Conservation (phyloP, 768 basidiomycete species). For the Auriscalpium orientale region DNA sequence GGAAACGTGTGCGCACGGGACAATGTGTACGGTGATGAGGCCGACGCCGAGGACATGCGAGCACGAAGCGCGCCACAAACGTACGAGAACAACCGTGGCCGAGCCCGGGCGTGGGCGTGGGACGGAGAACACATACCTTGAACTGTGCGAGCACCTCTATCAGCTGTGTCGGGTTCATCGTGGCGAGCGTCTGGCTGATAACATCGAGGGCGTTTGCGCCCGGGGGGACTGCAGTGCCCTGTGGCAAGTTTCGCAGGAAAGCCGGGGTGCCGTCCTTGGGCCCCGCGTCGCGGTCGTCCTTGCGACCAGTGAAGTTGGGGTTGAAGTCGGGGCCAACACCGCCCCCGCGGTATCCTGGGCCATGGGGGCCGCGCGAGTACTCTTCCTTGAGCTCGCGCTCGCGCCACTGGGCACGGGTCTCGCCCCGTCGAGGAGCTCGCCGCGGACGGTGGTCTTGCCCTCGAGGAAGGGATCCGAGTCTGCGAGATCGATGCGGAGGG, state of each 20-base stretch:
- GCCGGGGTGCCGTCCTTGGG: constrained; percentile 29
- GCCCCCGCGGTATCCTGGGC: too few species aligned
- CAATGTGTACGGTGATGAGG: too few species aligned
- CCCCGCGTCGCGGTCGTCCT: neutral
- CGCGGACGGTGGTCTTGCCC: constrained; percentile 81
- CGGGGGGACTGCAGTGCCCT: constrained; percentile 65
- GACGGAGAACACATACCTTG: constrained; percentile 75
- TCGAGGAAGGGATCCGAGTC: constrained; percentile 90
- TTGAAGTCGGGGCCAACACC: too few species aligned
- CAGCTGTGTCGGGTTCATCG: constrained; percentile 74
- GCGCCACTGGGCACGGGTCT: constrained; percentile 47
- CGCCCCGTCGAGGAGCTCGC: constrained; percentile 73
- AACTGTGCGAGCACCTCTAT: constrained; percentile 95
- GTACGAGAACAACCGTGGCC: too few species aligned
- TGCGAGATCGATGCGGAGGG: constrained; percentile 88
- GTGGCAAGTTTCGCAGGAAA: constrained; percentile 63
- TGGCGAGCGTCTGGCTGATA: constrained; percentile 81
- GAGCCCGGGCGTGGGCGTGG: too few species aligned
- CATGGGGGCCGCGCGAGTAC: too few species aligned
- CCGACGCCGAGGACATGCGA: too few species aligned
- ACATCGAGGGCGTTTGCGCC: constrained; percentile 70
- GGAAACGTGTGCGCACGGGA: too few species aligned
- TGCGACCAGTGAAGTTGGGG: too few species aligned
- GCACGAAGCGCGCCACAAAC: too few species aligned
- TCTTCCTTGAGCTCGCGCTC: constrained; percentile 29